These are phyloP conservation scores for Paramecium biaurelia DNA, from an alignment of 73 alveolate species.

Conservation along the genomic window DNA sequence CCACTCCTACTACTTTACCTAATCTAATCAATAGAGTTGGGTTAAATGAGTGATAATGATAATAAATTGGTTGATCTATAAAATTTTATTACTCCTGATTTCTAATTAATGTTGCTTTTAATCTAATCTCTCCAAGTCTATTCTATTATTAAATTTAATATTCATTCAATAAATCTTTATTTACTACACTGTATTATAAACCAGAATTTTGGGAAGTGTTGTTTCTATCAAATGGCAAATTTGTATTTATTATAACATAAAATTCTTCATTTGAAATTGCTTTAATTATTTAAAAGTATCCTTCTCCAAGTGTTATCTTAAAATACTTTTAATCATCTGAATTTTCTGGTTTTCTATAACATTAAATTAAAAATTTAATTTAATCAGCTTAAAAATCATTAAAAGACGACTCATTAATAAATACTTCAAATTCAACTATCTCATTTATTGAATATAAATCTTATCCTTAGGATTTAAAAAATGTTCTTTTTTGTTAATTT, in stretches of 20 bases:
- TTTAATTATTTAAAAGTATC: neutral
- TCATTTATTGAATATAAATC: slow-evolving; percentile 14
- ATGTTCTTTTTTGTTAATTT: neutral
- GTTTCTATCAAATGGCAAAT: slow-evolving; percentile 11
- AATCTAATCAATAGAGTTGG: neutral
- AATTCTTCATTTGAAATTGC: neutral
- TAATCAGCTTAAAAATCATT: neutral
- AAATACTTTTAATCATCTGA: slow-evolving; percentile 13
- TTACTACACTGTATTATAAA: neutral
- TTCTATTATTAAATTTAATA: neutral
- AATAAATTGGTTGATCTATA: neutral
- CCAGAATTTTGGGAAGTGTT: neutral
- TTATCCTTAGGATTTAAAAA: neutral
- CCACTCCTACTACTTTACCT: neutral
- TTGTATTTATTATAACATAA: neutral
- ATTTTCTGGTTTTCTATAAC: slow-evolving; percentile 42
- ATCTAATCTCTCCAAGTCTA: slow-evolving; percentile 13
- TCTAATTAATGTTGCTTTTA: neutral
- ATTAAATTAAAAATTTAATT: neutral
- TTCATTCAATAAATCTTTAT: slow-evolving; percentile 10
- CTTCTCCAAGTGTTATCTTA: neutral
- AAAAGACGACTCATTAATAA: neutral
- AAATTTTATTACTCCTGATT: neutral
- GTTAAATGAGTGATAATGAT: slow-evolving; percentile 27
- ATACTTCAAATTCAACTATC: neutral